Evolutionary conservation across 805 yeast species (phyloP).

Genomic region (Yarrowia sp.): DNA sequence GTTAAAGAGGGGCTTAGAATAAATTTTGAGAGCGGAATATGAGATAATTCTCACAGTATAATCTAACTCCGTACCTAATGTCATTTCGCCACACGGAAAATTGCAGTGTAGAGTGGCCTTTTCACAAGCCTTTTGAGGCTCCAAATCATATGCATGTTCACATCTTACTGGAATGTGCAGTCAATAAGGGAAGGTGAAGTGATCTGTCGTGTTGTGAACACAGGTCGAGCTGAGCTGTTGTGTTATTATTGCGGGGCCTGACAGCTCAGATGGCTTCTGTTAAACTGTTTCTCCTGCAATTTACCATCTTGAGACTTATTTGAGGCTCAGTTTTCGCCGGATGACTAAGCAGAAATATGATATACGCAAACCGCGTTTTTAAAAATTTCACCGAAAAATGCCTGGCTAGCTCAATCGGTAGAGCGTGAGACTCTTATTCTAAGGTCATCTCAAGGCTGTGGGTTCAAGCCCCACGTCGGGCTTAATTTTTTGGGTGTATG

Average conservation of each 20-base stretch:
- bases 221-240: neutral
- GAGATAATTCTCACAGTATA: neutral
- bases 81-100: neutral
- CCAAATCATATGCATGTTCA: neutral
- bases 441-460: slow-evolving; percentile 32
- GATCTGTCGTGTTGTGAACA: neutral
- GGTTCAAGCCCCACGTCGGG: slow-evolving; percentile 37
- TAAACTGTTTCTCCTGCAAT: no score
- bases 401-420: slow-evolving; percentile 37
- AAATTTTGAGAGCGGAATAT: no score
- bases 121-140: neutral
- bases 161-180: slow-evolving; percentile 2
- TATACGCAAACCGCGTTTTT: neutral
- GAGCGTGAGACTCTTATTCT: slow-evolving; percentile 29
- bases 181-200: neutral
- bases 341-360: neutral
- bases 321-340: no score
- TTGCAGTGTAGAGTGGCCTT: neutral
- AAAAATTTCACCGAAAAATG: neutral
- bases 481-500: slow-evolving; percentile 1
- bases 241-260: no score
- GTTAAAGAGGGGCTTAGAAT: neutral
- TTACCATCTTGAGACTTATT: no score
- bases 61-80: neutral
- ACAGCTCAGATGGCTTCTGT: no score